A percentile compares a stretch with the other conserved stretches of the same genome.
Evolutionary conservation across 1,284 basidiomycete genomes (phyloP).

Genomic region (Bjerkandera adusta): DNA sequence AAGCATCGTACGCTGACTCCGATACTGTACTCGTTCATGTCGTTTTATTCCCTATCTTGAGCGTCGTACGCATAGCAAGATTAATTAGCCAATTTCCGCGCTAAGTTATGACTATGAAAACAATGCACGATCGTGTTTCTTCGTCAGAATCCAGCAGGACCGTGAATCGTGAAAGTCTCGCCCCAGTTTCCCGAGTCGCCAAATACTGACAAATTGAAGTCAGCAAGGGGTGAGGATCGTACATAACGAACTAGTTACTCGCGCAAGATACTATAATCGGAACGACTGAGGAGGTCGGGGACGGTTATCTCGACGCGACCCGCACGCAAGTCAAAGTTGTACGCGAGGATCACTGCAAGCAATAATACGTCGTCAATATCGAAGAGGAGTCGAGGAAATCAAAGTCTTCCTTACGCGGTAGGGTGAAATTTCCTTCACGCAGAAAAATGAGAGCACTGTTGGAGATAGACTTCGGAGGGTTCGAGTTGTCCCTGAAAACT

Average conservation of each 20-base stretch:
- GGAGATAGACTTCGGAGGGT: conserved; percentile 41
- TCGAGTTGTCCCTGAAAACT: conserved; percentile 42
- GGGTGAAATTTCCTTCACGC: conserved; percentile 6
- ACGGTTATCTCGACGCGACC: conserved; percentile 7
- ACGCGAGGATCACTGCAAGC: conserved; percentile 8
- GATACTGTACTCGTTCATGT: too few species aligned
- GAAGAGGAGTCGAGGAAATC: too few species aligned
- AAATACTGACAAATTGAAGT: conserved; percentile 9
- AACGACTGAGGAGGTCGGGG: conserved; percentile 7
- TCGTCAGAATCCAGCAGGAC: too few species aligned
- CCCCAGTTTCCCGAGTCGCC: conserved; percentile 15
- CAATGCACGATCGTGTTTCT: too few species aligned
- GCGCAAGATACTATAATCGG: conserved; percentile 11
- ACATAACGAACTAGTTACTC: too few species aligned
- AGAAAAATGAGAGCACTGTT: conserved; percentile 31
- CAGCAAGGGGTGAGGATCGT: too few species aligned
- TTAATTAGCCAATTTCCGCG: too few species aligned
- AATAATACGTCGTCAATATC: too few species aligned
- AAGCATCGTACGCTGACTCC: too few species aligned
- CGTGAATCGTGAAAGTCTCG: conserved; percentile 12
- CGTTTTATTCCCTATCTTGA: too few species aligned
- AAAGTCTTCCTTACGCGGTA: conserved; percentile 4
- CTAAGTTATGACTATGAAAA: too few species aligned
- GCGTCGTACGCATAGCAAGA: too few species aligned
- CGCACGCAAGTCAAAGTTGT: conserved; percentile 5